Percentiles rank a stretch among this genome's conserved stretches.
Evolutionary conservation across 768 basidiomycete species (phyloP).

Genomic region (Leccinum variicolor): DNA sequence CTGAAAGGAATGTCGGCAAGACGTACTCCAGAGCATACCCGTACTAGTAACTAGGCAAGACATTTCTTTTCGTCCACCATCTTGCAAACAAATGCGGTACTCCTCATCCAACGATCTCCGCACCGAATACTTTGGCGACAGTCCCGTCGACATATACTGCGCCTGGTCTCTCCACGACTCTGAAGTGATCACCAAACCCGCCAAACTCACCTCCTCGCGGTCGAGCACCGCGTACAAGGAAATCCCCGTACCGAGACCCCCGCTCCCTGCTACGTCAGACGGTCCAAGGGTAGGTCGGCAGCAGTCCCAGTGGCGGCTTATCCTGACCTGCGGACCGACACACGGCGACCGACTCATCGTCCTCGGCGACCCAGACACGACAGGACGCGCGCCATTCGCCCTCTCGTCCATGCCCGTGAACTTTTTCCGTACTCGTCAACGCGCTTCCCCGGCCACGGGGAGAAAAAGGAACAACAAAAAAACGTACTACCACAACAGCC

Average conservation of each 20-base stretch:
- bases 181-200: constrained; percentile 34
- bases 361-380: constrained; percentile 38
- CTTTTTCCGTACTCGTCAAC: constrained; percentile 31
- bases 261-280: constrained; percentile 24
- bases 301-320: constrained; percentile 52
- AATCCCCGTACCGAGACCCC: constrained; percentile 63
- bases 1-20: constrained; percentile 17
- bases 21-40: constrained; percentile 22
- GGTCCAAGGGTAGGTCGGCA: constrained; percentile 19
- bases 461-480: neutral
- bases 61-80: too few relatives aligned
- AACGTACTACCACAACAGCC: neutral
- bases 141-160: constrained; percentile 61
- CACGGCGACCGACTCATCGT: constrained; percentile 34
- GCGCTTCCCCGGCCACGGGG: neutral
- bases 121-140: constrained; percentile 59
- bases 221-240: constrained; percentile 69
- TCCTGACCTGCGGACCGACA: constrained; percentile 55
- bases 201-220: constrained; percentile 76
- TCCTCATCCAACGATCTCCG: constrained; percentile 80
- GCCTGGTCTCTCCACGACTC: constrained; percentile 48
- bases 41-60: too few relatives aligned
- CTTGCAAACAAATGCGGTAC: neutral
- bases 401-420: constrained; percentile 71
- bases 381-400: constrained; percentile 49